phyloP scores from a whole-genome alignment of 2,329 filamentous ascomycete species.

The Talaromyces sp. region DNA sequence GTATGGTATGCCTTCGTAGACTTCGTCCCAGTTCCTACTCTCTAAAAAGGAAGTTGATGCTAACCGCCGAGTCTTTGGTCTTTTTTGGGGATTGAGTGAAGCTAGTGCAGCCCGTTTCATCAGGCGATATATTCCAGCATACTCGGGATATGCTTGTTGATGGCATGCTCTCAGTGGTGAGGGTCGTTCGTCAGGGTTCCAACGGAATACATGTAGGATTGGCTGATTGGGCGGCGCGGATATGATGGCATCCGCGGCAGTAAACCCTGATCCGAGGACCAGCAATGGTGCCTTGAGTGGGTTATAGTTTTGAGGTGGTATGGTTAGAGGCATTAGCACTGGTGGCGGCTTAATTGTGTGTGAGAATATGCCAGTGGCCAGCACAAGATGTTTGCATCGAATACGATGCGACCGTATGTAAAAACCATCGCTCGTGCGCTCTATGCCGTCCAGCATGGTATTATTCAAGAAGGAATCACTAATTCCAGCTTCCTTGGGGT shows the following conservation, averaged over 20 bases:
- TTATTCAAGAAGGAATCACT: constrained; percentile 41
- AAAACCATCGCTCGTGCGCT: constrained; percentile 46
- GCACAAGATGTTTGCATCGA: constrained; percentile 51
- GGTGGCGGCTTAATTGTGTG: constrained; percentile 48
- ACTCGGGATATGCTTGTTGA: constrained; percentile 58
- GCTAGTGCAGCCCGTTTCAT: constrained; percentile 51
- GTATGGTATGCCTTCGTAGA: constrained; percentile 54
- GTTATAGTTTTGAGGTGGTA: constrained; percentile 19
- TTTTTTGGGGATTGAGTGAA: constrained; percentile 11
- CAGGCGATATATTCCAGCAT: constrained; percentile 54
- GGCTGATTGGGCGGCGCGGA: constrained; percentile 47
- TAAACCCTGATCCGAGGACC: constrained; percentile 58
- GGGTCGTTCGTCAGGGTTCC: constrained; percentile 51
- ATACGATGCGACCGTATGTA: constrained; percentile 48
- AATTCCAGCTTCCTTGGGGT: constrained; percentile 51
- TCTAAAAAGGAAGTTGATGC: constrained; percentile 44
- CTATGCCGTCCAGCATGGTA: constrained; percentile 39
- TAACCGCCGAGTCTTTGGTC: constrained; percentile 23
- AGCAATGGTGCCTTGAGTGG: constrained; percentile 39
- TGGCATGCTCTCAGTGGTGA: constrained; percentile 57
- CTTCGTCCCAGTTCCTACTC: constrained; percentile 44
- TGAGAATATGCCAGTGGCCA: constrained; percentile 57
- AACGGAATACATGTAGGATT: constrained; percentile 57
- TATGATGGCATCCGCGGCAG: constrained; percentile 57
- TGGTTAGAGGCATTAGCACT: constrained; percentile 43